Evolutionary conservation across 176 grass and related monocot species (phyloP).

Genomic region (Puccinellia tenuiflora): DNA sequence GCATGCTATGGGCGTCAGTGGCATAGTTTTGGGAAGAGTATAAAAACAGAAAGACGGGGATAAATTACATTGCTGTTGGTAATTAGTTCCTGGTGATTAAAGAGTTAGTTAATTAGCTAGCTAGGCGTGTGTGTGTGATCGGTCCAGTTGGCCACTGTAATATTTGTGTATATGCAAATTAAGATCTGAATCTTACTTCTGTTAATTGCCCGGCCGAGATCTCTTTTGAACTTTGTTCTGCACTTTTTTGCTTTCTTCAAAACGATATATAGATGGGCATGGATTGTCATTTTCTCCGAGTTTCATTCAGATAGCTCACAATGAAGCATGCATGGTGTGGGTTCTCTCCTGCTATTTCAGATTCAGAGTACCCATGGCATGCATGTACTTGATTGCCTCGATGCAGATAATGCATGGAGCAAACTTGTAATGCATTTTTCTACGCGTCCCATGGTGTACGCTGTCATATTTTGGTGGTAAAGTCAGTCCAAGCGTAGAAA

Average conservation of each 20-base stretch:
- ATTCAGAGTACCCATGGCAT: background rate
- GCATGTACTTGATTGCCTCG: background rate
- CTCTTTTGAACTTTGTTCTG: background rate
- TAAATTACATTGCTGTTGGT: background rate
- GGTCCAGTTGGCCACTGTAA: background rate
- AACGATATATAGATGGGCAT: background rate
- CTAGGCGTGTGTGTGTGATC: background rate
- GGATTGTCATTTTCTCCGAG: background rate
- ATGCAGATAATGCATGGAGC: background rate
- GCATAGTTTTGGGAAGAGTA: constrained; percentile 17
- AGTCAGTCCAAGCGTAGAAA: background rate
- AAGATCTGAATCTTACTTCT: background rate
- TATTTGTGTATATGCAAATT: constrained; percentile 24
- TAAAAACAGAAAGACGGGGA: background rate
- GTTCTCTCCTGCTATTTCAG: background rate
- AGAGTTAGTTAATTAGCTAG: background rate
- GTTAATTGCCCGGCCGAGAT: background rate
- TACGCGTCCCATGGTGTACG: too few species aligned
- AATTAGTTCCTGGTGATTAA: background rate
- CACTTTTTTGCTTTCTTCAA: background rate
- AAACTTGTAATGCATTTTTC: background rate
- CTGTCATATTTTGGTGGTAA: background rate
- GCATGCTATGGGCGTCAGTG: background rate
- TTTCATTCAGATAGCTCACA: background rate
- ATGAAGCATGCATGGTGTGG: background rate